Base-by-base conservation (phyloP, 192 early-diverging fungal species). In the Coemansia sp. region DNA sequence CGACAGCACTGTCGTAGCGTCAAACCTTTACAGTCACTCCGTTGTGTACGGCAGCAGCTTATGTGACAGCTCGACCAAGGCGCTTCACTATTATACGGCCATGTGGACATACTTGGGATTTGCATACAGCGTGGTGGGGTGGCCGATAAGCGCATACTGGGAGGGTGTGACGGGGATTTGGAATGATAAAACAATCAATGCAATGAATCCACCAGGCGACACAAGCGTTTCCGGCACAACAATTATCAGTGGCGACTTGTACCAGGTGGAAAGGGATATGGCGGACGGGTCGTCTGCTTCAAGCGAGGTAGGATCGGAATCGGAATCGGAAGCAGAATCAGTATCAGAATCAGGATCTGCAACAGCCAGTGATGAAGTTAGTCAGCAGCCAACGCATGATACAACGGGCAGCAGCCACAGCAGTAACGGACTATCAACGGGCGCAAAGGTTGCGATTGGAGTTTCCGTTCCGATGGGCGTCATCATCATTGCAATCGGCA, bases 11-110 rank as follows among this genome's bases (percentile, higher is more conserved):
- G 63, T 70, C 34, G 67, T 48, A 1, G 21, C 49, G 6, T 26
- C 51, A 4, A 62, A 38, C 1, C 24, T 76, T n/a, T 69, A 62
- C 38, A 69, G 67, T 39, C 67, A 76, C 68, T 39, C 63, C 0
- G 52, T 69, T 21, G 59, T 65, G 15, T 66, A 60, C 9, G 49
- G 24, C 26, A 49, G 41, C 44, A 51, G 41, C 20, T 62, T 62
- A 59, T 67, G 67, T 7, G 34, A 26, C 34, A 18, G 48, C 20
- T 20, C 43, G 15, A 15, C 24, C 18, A 39, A 21, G 21, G 24
- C 41, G 20, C 57, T 46, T 52, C 49, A 51, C 43, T 76, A 76
- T 60, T 76, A 66, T 33, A 76, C 63, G 6, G 41, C 53, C 16
- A 26, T 76, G 52, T 51, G 60, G 20, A 38, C 61, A 44, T 71